Conservation (phyloP, 176 grass and related monocot genomes). For the Triticum timopheevii region DNA sequence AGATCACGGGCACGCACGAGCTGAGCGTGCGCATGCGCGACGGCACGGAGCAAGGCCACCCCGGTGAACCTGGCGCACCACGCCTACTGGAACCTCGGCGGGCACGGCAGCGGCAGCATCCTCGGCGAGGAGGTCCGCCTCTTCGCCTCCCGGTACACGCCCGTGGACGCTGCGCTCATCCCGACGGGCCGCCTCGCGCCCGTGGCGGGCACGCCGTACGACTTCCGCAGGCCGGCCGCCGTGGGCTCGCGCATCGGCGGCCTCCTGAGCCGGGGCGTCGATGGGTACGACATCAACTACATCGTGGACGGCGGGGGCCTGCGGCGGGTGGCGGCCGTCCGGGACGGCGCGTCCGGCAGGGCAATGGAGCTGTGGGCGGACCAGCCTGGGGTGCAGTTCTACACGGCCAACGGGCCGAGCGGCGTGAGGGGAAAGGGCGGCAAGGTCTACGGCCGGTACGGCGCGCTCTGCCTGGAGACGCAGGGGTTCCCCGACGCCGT, state of each 20-base stretch:
- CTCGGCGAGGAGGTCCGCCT: slow-evolving; percentile 53
- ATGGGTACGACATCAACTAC: slow-evolving; percentile 77
- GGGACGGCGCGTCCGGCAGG: slow-evolving; percentile 48
- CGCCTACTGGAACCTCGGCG: slow-evolving; percentile 78
- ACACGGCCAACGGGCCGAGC: slow-evolving; percentile 38
- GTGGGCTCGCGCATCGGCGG: slow-evolving; percentile 52
- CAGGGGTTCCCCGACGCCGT: slow-evolving; percentile 87
- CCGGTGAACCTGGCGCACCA: slow-evolving; percentile 79
- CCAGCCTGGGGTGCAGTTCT: slow-evolving; percentile 85
- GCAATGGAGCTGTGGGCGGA: slow-evolving; percentile 66
- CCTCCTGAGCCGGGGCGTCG: slow-evolving; percentile 15
- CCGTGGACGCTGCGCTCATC: slow-evolving; percentile 48
- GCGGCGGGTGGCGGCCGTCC: slow-evolving; percentile 46
- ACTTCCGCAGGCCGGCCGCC: slow-evolving; percentile 45
- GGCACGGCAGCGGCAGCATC: slow-evolving; percentile 50
- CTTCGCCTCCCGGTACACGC: slow-evolving; percentile 52
- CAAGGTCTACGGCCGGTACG: slow-evolving; percentile 41
- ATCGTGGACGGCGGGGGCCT: slow-evolving; percentile 27
- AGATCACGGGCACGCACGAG: slow-evolving; percentile 33
- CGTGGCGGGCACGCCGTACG: slow-evolving; percentile 67
- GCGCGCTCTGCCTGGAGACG: slow-evolving; percentile 75
- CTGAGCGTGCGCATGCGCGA: slow-evolving; percentile 56
- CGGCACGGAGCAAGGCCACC: slow-evolving; percentile 43
- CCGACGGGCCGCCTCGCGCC: slow-evolving; percentile 42
- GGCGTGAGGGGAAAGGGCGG: slow-evolving; percentile 62